These are phyloP conservation scores for Saksenaea vasiformis DNA, from an alignment of 371 early-diverging fungal species.

Conservation along the genomic window DNA sequence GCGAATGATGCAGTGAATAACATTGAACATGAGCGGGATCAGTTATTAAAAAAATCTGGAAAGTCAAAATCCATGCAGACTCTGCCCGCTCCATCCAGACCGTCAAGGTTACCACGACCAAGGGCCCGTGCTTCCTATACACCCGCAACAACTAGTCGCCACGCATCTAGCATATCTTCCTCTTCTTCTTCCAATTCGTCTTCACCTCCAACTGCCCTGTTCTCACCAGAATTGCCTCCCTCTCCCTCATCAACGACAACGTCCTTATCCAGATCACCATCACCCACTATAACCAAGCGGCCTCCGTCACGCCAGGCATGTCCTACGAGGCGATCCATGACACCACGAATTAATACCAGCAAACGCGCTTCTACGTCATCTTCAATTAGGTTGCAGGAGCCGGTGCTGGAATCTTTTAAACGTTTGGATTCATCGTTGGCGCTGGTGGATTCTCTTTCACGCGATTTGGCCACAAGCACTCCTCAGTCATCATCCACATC, in stretches of 20 bases:
- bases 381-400: constrained; percentile 11
- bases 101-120: constrained; percentile 34
- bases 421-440: constrained; percentile 47
- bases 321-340: constrained; percentile 13
- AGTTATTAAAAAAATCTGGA: constrained; percentile 3
- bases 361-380: constrained; percentile 4
- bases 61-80: constrained; percentile 9
- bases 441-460: constrained; percentile 47
- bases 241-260: constrained; percentile 13
- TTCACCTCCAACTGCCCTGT: constrained; percentile 10
- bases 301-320: constrained; percentile 14
- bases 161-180: constrained; percentile 5
- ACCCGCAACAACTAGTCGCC: background rate
- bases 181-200: constrained; percentile 15
- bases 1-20: constrained; percentile 48
- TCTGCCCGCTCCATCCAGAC: background rate
- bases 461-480: constrained; percentile 33
- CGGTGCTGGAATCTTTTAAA: constrained; percentile 41
- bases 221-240: constrained; percentile 8
- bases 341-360: constrained; percentile 12
- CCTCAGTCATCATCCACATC: constrained; percentile 2
- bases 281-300: constrained; percentile 17
- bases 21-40: constrained; percentile 34
- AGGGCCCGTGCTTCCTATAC: constrained; percentile 10
- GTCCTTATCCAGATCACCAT: constrained; percentile 15